A percentile compares a stretch with the other conserved stretches of the same genome.
These are phyloP conservation scores for Eucalyptus tenuipes DNA, from an alignment of 345 rosid genomes.

Conservation along the genomic window DNA sequence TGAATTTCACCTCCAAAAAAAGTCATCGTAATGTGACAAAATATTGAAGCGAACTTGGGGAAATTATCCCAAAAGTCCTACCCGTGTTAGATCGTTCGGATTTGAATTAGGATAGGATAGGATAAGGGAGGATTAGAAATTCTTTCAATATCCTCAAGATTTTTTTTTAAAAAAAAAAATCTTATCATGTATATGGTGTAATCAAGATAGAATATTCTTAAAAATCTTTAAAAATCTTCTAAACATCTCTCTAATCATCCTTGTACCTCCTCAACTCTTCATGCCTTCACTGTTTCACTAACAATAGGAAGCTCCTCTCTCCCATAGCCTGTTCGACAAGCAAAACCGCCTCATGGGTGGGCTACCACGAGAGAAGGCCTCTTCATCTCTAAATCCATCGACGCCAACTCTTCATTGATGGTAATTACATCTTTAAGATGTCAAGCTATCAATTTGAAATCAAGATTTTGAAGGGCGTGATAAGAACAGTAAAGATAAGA, in stretches of 20 bases:
- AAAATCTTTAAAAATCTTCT: background rate
- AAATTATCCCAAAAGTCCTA: no score
- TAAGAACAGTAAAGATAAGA: background rate
- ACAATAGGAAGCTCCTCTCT: background rate
- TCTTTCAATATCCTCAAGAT: background rate
- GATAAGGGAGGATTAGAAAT: background rate
- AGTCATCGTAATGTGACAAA: no score
- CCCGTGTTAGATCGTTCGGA: accelerated
- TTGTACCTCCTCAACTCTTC: background rate
- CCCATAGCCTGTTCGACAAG: background rate
- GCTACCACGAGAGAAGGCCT: background rate
- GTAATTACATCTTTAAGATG: background rate
- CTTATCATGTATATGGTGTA: background rate
- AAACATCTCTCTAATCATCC: background rate
- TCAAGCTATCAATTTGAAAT: background rate
- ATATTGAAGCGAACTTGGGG: no score
- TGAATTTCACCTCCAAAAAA: no score
- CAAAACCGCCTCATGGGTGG: background rate
- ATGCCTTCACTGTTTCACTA: background rate
- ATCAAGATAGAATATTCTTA: background rate
- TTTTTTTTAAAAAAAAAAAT: no score
- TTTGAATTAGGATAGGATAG: background rate
- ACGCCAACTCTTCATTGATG: background rate
- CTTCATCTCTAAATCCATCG: background rate
- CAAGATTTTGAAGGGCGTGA: background rate